Conservation (phyloP, 2,329 filamentous ascomycete species). For the Cryphonectria japonica region DNA sequence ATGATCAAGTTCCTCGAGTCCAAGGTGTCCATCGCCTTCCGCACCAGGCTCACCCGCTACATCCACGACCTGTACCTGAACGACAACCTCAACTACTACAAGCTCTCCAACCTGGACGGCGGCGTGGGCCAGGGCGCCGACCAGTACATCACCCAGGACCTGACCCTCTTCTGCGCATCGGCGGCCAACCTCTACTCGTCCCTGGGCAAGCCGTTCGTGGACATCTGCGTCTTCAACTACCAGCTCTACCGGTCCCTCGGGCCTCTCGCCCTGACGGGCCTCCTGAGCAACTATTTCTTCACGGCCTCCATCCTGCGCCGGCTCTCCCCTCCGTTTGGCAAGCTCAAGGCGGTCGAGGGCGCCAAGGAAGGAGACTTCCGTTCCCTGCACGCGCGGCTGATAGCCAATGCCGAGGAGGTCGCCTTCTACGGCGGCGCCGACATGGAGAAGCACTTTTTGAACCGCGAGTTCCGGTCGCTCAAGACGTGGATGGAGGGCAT, state of each 20-base stretch:
- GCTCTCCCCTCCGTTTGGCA: slow-evolving; percentile 93
- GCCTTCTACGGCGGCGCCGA: slow-evolving; percentile 96
- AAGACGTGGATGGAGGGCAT: slow-evolving; percentile 98
- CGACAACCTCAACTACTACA: slow-evolving; percentile 95
- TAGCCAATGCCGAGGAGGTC: slow-evolving; percentile 96
- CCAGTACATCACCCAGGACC: slow-evolving; percentile 96
- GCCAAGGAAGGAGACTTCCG: slow-evolving; percentile 95
- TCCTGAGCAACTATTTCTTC: slow-evolving; percentile 90
- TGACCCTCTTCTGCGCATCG: slow-evolving; percentile 92
- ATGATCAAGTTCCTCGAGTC: slow-evolving; percentile 99
- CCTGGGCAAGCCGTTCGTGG: slow-evolving; percentile 96
- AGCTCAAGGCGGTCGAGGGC: slow-evolving; percentile 93
- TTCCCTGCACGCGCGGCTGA: slow-evolving; percentile 84
- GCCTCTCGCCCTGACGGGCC: slow-evolving; percentile 80
- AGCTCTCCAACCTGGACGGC: slow-evolving; percentile 88
- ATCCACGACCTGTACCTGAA: slow-evolving; percentile 97
- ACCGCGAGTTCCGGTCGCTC: slow-evolving; percentile 88
- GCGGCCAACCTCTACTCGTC: slow-evolving; percentile 94
- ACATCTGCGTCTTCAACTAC: slow-evolving; percentile 97
- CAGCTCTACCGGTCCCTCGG: slow-evolving; percentile 92
- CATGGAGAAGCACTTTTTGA: slow-evolving; percentile 91
- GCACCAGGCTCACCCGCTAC: slow-evolving; percentile 90
- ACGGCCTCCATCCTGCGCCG: slow-evolving; percentile 88
- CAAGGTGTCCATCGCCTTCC: slow-evolving; percentile 97
- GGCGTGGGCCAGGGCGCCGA: slow-evolving; percentile 91